Evolutionary conservation across 2,329 filamentous ascomycete species (phyloP), one percentile per base, ranked within the genome.

Genomic region (Aspergillus quadrilineatus): DNA sequence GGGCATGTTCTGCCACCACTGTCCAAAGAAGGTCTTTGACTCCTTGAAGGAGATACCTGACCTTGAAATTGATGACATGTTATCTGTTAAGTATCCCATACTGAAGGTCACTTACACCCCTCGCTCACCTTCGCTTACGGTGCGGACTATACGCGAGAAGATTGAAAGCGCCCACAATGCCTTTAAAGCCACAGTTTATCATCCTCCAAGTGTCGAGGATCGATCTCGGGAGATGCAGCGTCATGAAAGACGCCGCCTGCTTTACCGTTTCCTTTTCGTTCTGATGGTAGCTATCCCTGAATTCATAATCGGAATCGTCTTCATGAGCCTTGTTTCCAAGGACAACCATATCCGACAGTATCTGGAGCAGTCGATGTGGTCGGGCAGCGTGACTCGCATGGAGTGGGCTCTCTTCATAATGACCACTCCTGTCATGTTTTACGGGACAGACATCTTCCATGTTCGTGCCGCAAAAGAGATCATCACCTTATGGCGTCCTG

Each of bases 371-470:
- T 84, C 86, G 0, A 87, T 90, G 78, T 83, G 81, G 62, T 85
- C 83, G 3, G 90, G 90, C 0, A 79, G 78, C 45, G 86, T 92
- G 52, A 90, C 84, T 62, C 85, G 91, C 22, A 81, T 88, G 5
- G 89, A 93, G 71, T 89, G 93, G 77, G 84, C 89, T 4, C 80
- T 96, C 0, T 90, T 93, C 65, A 82, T 92, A 54, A 80, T 96
- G 67, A 86, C 91, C 2, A 96, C 91, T 0, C 90, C 91, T 0
- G 86, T 96, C 6, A 96, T 95, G 78, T 87, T 96, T 66, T 89
- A 89, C 63, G 89, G 88, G 1, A 90, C 92, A 0, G 90, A 96
- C 69, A 80, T 92, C 1, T 97, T 97, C 71, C 93, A 97, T 68
- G 74, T 81, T 10, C 83, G 89, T 41, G 89, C 90, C 0, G 70